phyloP scores from a whole-genome alignment of 768 basidiomycete species.

The Porphyrellus cyaneotinctus region DNA sequence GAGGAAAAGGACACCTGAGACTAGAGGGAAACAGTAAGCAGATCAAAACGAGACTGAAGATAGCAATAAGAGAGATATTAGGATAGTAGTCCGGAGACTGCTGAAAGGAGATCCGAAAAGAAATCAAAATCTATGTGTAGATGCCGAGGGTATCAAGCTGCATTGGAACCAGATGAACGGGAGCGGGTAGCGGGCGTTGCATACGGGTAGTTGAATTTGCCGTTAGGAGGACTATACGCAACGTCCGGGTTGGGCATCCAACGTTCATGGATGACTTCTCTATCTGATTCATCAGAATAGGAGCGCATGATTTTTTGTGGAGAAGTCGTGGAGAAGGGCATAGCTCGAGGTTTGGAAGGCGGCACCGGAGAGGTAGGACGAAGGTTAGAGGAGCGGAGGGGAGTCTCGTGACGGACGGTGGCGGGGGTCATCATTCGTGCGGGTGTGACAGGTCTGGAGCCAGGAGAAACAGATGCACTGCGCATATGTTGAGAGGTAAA shows the following conservation, averaged over 20 bases:
- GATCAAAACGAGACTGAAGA: constrained; percentile 27
- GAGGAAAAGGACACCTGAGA: constrained; percentile 6
- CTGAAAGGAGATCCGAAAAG: constrained; percentile 25
- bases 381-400: constrained; percentile 27
- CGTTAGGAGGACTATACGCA: constrained; percentile 35
- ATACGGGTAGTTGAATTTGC: constrained; percentile 30
- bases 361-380: constrained; percentile 30
- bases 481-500: constrained; percentile 52
- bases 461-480: constrained; percentile 47
- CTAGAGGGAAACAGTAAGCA: constrained; percentile 18
- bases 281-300: constrained; percentile 61
- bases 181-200: constrained; percentile 23
- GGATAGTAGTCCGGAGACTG: constrained; percentile 28
- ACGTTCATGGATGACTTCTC: constrained; percentile 54
- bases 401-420: constrained; percentile 29
- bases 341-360: constrained; percentile 44
- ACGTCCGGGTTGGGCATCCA: constrained; percentile 54
- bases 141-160: constrained; percentile 29
- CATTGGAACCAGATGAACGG: constrained; percentile 33
- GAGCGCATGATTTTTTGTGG: constrained; percentile 58
- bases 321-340: constrained; percentile 44
- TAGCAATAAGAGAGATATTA: constrained; percentile 36
- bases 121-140: constrained; percentile 22
- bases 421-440: constrained; percentile 29
- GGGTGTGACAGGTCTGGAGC: constrained; percentile 32